phyloP scores from a whole-genome alignment of 441 rosid species.

The Corymbia citriodora region DNA sequence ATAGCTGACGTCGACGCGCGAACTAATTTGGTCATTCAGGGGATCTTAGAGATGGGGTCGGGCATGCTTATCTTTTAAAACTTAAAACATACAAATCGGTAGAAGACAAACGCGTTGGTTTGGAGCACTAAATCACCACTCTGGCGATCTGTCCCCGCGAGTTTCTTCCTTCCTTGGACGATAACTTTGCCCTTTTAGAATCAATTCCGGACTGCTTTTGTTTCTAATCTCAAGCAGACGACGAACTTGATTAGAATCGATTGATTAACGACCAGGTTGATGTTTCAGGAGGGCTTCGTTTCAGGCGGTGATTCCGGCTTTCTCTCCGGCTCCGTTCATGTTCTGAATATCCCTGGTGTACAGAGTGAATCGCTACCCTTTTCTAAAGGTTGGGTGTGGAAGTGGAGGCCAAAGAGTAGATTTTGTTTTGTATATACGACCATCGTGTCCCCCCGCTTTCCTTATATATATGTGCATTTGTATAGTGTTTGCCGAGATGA shows the following conservation, averaged over 20 bases:
- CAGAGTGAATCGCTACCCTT: neutral
- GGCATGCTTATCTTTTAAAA: neutral
- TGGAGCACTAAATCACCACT: neutral
- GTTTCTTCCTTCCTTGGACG: neutral
- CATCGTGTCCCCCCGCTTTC: neutral
- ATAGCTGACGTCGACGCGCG: neutral
- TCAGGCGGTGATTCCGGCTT: constrained; percentile 36
- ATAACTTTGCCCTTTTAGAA: neutral
- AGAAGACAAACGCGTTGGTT: neutral
- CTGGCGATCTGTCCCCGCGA: neutral
- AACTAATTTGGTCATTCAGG: neutral
- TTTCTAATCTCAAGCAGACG: neutral
- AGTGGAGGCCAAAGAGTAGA: neutral
- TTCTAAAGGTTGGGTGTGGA: neutral
- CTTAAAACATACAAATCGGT: neutral
- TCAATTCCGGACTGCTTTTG: neutral
- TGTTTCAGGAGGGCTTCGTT: neutral
- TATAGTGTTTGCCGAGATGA: neutral
- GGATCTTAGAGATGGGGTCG: neutral
- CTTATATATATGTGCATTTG: neutral
- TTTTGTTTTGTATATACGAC: neutral
- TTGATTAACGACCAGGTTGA: neutral
- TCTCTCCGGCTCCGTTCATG: constrained; percentile 67
- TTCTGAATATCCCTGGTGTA: constrained; percentile 20
- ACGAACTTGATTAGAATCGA: neutral